Percentiles rank a stretch among this genome's conserved stretches.
Conservation (phyloP, 352 stramenopile genomes). For the Phytophthora pisi region DNA sequence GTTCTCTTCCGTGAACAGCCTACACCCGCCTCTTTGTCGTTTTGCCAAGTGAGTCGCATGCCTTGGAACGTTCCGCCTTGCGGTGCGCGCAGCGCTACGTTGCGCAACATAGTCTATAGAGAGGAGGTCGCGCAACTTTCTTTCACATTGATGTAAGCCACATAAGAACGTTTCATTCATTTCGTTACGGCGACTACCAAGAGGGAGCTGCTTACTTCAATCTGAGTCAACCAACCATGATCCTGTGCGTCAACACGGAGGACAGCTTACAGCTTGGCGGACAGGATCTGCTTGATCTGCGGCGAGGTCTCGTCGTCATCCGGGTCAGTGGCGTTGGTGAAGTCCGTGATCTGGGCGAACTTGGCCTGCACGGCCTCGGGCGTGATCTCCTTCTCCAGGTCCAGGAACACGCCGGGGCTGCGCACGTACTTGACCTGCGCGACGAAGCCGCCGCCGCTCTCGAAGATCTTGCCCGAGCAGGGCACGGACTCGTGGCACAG, state of each 20-base stretch:
- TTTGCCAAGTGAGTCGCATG: constrained; percentile 27
- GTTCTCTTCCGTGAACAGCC: no score
- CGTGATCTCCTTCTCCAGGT: constrained; percentile 75
- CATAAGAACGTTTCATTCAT: constrained; percentile 30
- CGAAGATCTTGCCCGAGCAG: constrained; percentile 79
- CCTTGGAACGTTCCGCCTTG: constrained; percentile 5
- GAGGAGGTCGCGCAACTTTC: no score
- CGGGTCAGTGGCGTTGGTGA: constrained; percentile 73
- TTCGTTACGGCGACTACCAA: constrained; percentile 26
- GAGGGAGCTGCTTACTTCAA: background rate
- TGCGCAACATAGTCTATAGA: no score
- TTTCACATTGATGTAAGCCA: constrained; percentile 1
- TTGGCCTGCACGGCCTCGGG: constrained; percentile 79
- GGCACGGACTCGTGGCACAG: constrained; percentile 85
- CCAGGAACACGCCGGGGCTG: constrained; percentile 68
- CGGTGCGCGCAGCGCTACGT: no score
- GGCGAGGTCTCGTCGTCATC: constrained; percentile 78
- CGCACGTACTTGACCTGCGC: constrained; percentile 86
- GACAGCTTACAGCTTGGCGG: constrained; percentile 65
- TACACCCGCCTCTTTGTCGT: constrained; percentile 1
- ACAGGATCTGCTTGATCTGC: constrained; percentile 83
- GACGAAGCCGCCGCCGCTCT: constrained; percentile 85
- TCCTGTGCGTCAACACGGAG: background rate
- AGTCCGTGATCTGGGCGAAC: constrained; percentile 81
- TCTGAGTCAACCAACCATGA: constrained; percentile 5